A percentile compares a stretch with the other conserved stretches of the same genome.
These are phyloP conservation scores for Alternaria solani DNA, from an alignment of 2,329 filamentous ascomycete species.

Conservation along the genomic window DNA sequence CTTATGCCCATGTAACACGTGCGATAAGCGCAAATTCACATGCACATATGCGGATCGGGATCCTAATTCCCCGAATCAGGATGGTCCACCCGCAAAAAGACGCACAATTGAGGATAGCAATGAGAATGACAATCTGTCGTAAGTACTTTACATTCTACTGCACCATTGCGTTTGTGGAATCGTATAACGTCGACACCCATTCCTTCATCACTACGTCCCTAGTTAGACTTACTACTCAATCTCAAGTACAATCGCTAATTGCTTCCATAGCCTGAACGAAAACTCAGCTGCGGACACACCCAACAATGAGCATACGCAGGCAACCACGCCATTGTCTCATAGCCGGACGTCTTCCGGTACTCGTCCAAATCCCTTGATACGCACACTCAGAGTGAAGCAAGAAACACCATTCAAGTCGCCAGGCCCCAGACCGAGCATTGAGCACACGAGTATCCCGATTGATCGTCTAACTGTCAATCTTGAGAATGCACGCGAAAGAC, in stretches of 20 bases:
- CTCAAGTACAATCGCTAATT: not conserved
- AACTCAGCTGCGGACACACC: constrained; percentile 33
- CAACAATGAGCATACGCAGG: constrained; percentile 27
- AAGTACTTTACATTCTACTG: not conserved
- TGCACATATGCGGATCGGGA: constrained; percentile 52
- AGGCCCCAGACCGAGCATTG: constrained; percentile 33
- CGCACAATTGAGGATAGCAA: constrained; percentile 34
- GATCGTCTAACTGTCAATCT: constrained; percentile 35
- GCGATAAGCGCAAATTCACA: constrained; percentile 59
- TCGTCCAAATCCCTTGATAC: constrained; percentile 12
- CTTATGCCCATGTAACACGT: constrained; percentile 65
- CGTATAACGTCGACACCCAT: not conserved
- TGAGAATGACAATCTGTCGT: constrained; percentile 25
- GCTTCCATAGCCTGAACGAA: constrained; percentile 22
- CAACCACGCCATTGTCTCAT: constrained; percentile 30
- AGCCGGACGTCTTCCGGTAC: constrained; percentile 26
- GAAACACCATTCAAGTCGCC: constrained; percentile 31
- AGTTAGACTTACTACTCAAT: not conserved
- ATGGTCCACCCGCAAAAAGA: constrained; percentile 48
- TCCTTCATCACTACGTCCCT: not conserved
- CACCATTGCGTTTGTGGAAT: not conserved
- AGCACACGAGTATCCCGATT: constrained; percentile 33
- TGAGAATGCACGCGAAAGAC: constrained; percentile 28
- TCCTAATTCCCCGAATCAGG: constrained; percentile 46
- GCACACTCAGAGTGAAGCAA: constrained; percentile 25